These are phyloP conservation scores for Ogataea zsoltii DNA, from an alignment of 805 yeast species.

Conservation along the genomic window DNA sequence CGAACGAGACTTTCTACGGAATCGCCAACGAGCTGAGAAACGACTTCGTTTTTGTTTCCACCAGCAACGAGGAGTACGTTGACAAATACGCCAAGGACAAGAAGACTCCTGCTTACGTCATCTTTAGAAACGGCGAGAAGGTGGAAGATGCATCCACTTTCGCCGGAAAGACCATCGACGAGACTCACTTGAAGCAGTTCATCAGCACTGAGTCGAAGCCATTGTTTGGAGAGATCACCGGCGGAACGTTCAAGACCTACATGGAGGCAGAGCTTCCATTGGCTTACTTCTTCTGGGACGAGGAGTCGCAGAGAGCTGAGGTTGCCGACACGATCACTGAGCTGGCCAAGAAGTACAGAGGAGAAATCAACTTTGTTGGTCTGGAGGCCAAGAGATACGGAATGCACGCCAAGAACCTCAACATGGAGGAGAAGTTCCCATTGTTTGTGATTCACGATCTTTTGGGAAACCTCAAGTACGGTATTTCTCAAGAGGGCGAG, in stretches of 20 bases:
- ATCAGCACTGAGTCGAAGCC: slow-evolving; percentile 71
- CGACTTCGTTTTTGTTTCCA: slow-evolving; percentile 58
- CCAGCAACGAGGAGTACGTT: slow-evolving; percentile 37
- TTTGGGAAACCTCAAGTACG: slow-evolving; percentile 69
- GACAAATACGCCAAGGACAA: slow-evolving; percentile 36
- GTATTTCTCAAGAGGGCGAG: slow-evolving; percentile 59
- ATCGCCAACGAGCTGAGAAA: slow-evolving; percentile 69
- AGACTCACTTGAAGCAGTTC: slow-evolving; percentile 45
- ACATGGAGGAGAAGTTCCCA: slow-evolving; percentile 85
- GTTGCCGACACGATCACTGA: slow-evolving; percentile 53
- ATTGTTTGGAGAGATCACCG: slow-evolving; percentile 82
- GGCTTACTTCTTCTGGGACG: slow-evolving; percentile 83
- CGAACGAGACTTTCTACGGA: slow-evolving; percentile 58
- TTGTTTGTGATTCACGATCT: slow-evolving; percentile 85
- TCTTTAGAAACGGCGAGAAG: slow-evolving; percentile 48
- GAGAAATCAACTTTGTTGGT: slow-evolving; percentile 83
- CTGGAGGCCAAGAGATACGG: slow-evolving; percentile 80
- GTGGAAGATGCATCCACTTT: slow-evolving; percentile 51
- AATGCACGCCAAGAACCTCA: slow-evolving; percentile 82
- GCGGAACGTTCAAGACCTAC: slow-evolving; percentile 74
- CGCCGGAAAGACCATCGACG: slow-evolving; percentile 37
- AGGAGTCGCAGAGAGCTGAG: slow-evolving; percentile 62
- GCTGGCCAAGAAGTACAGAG: slow-evolving; percentile 75
- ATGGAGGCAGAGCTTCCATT: slow-evolving; percentile 73
- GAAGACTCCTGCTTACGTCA: slow-evolving; percentile 41